These are phyloP conservation scores for Crithidia mellificae DNA, from an alignment of 208 protist species.

Conservation along the genomic window DNA sequence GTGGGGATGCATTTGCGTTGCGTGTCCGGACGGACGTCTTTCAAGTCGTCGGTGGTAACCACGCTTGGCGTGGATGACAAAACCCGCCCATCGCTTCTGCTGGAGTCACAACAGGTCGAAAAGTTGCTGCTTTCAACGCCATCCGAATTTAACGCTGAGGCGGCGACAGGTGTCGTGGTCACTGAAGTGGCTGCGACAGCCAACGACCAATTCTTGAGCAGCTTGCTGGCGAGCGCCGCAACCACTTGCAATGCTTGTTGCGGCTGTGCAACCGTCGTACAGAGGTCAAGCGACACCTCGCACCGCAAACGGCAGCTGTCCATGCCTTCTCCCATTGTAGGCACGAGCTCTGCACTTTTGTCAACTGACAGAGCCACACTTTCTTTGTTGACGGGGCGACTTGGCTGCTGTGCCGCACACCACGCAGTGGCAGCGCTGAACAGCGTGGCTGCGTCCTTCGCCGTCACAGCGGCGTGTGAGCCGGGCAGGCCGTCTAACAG, in stretches of 20 bases:
- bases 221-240: conserved; percentile 24
- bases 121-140: neutral
- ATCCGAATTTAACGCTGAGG: too few relatives aligned
- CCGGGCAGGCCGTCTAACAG: conserved; percentile 16
- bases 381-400: too few relatives aligned
- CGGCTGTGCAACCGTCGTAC: conserved; percentile 22
- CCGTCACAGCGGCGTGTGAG: conserved; percentile 20
- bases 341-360: too few relatives aligned
- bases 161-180: too few relatives aligned
- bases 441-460: conserved; percentile 18
- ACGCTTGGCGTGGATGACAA: neutral
- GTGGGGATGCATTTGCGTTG: conserved; percentile 64
- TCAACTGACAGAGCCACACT: too few relatives aligned
- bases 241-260: conserved; percentile 32
- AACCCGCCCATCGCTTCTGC: neutral
- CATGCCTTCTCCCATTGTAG: too few relatives aligned
- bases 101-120: neutral
- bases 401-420: neutral
- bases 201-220: conserved; percentile 19
- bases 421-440: conserved; percentile 24
- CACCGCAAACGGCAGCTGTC: neutral
- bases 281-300: conserved; percentile 18
- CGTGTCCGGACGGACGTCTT: conserved; percentile 46
- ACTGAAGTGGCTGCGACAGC: neutral
- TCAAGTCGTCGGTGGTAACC: neutral